Evolutionary conservation across 2,329 filamentous ascomycete genomes (phyloP).

Genomic region (Colletotrichum sublineola): DNA sequence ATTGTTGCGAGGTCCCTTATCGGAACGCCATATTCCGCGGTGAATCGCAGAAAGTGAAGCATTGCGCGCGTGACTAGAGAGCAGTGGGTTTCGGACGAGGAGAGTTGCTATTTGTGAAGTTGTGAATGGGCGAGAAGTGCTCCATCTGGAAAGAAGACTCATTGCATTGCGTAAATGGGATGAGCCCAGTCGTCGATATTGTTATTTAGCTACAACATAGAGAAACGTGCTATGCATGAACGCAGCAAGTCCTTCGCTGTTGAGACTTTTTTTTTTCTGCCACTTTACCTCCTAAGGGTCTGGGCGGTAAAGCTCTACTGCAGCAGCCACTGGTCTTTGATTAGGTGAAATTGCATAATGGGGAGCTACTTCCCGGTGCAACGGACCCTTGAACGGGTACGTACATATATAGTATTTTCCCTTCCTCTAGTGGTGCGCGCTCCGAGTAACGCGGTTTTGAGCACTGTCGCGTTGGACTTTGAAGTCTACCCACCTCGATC

Average conservation of each 20-base stretch:
- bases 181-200: slow-evolving; percentile 12
- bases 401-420: neutral
- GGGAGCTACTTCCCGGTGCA: neutral
- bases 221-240: neutral
- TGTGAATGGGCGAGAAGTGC: slow-evolving; percentile 25
- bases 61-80: slow-evolving; percentile 25
- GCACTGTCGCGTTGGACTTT: slow-evolving; percentile 25
- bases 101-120: neutral
- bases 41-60: slow-evolving; percentile 74
- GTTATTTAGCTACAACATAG: slow-evolving; percentile 2
- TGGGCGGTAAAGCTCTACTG: slow-evolving; percentile 26
- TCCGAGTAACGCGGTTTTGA: slow-evolving; percentile 35
- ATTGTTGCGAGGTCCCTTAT: slow-evolving; percentile 46
- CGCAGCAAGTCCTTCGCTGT: neutral
- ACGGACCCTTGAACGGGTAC: neutral
- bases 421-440: neutral
- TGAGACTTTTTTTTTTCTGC: slow-evolving; percentile 40
- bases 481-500: neutral
- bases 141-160: slow-evolving; percentile 39
- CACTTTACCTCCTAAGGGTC: slow-evolving; percentile 8
- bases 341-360: neutral
- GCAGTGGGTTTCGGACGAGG: slow-evolving; percentile 2
- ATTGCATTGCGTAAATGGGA: slow-evolving; percentile 39
- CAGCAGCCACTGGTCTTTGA: neutral
- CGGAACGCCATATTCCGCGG: slow-evolving; percentile 70